These are phyloP conservation scores for Porcisia deanei DNA, from an alignment of 208 protist genomes.

Conservation along the genomic window DNA sequence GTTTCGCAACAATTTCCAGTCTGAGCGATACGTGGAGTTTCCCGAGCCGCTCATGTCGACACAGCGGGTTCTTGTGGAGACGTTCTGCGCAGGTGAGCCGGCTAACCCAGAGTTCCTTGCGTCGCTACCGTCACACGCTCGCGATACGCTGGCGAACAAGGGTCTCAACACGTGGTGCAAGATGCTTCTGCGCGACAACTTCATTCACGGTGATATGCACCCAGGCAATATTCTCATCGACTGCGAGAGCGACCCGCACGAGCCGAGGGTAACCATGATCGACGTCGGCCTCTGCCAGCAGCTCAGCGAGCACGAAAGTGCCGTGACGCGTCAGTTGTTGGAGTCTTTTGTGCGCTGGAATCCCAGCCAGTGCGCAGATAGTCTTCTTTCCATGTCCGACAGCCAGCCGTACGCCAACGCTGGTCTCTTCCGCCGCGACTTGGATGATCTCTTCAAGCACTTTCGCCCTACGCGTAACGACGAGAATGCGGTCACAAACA, in stretches of 20 bases:
- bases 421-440: constrained; percentile 52
- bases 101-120: constrained; percentile 83
- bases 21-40: constrained; percentile 80
- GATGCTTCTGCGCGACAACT: constrained; percentile 92
- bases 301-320: constrained; percentile 61
- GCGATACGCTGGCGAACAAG: constrained; percentile 79
- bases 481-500: constrained; percentile 76
- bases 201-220: constrained; percentile 94
- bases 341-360: constrained; percentile 92
- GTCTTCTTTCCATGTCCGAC: constrained; percentile 69
- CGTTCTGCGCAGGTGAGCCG: constrained; percentile 81
- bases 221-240: constrained; percentile 93
- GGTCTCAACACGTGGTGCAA: constrained; percentile 93
- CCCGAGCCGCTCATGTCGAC: constrained; percentile 84
- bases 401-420: constrained; percentile 57
- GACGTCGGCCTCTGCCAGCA: constrained; percentile 91
- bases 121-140: constrained; percentile 68
- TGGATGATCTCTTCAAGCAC: constrained; percentile 64
- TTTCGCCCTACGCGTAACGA: constrained; percentile 74
- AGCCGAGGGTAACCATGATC: constrained; percentile 82
- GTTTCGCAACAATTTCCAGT: constrained; percentile 85
- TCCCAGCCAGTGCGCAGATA: constrained; percentile 53
- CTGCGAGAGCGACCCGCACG: constrained; percentile 59
- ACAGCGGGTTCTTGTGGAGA: constrained; percentile 85
- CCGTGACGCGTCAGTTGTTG: constrained; percentile 72